Evolutionary conservation across 108 stramenopile species (phyloP).

Genomic region (Skeletonema potamos): DNA sequence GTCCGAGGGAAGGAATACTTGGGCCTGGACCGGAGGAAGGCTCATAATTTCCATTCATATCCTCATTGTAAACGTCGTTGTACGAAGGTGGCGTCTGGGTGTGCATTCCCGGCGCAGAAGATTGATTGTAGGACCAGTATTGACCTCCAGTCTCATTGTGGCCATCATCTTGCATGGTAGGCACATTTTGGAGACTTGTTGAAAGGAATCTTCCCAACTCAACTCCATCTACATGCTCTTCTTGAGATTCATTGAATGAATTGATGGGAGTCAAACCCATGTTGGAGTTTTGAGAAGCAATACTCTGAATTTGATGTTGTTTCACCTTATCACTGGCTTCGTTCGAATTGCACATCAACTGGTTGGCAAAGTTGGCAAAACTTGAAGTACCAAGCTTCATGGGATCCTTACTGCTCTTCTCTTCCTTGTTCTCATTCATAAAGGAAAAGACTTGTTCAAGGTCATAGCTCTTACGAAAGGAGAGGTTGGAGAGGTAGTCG

Average conservation of each 20-base stretch:
- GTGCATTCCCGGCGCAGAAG: neutral
- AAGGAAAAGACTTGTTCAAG: slow-evolving; percentile 38
- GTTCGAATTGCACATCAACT: neutral
- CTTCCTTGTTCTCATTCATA: slow-evolving; percentile 15
- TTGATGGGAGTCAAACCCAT: slow-evolving; percentile 41
- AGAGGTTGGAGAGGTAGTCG: slow-evolving; percentile 17
- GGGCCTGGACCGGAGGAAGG: neutral
- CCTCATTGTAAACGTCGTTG: neutral
- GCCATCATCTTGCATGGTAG: neutral
- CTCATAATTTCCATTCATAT: neutral
- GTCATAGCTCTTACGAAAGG: slow-evolving; percentile 38
- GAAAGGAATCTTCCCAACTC: neutral
- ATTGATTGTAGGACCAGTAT: neutral
- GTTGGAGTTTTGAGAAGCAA: slow-evolving; percentile 28
- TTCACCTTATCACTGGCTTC: neutral
- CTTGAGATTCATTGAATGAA: slow-evolving; percentile 15
- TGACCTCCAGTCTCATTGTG: neutral
- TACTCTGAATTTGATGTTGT: slow-evolving; percentile 7
- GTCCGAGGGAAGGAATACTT: neutral
- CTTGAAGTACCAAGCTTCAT: neutral
- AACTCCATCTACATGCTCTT: neutral
- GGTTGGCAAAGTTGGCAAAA: neutral
- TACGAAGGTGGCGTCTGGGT: neutral
- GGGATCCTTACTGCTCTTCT: neutral
- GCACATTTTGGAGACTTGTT: neutral